Conservation (phyloP, 2,329 filamentous ascomycete genomes). For the Leptographium flavum region DNA sequence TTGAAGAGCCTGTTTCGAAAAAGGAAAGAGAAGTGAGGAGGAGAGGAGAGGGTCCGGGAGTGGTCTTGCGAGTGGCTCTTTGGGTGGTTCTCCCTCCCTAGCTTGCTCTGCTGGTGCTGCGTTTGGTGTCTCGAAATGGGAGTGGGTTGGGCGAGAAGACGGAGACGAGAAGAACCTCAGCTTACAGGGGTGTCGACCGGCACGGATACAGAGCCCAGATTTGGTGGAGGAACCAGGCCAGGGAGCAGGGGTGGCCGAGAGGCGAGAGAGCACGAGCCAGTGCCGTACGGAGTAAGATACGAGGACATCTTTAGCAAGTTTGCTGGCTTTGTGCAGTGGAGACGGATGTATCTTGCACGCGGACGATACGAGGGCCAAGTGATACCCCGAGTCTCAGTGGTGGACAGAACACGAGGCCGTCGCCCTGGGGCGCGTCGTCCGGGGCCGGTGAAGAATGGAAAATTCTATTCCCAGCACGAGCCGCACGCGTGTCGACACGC, state of each 20-base stretch:
- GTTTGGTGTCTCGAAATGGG: constrained; percentile 24
- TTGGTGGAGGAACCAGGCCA: neutral
- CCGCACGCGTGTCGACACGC: neutral
- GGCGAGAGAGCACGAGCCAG: neutral
- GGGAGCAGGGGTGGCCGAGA: neutral
- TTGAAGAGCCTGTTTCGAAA: neutral
- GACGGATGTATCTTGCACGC: too few relatives aligned
- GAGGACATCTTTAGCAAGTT: too few relatives aligned
- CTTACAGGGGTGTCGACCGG: neutral
- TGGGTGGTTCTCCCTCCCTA: neutral
- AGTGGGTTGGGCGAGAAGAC: constrained; percentile 7
- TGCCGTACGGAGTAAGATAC: too few relatives aligned
- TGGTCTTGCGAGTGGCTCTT: too few relatives aligned
- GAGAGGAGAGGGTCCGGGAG: constrained; percentile 1
- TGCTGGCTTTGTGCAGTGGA: too few relatives aligned
- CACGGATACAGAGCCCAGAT: constrained; percentile 1
- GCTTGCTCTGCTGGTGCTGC: constrained; percentile 19
- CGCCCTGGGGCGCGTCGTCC: too few relatives aligned
- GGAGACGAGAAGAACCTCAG: neutral
- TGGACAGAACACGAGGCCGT: too few relatives aligned
- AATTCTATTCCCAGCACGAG: neutral
- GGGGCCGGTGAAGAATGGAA: too few relatives aligned
- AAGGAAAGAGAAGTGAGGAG: constrained; percentile 1
- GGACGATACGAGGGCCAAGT: too few relatives aligned
- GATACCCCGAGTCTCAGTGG: too few relatives aligned